Base-by-base conservation (phyloP, 371 early-diverging fungal genomes). In the Actinomucor elegans region DNA sequence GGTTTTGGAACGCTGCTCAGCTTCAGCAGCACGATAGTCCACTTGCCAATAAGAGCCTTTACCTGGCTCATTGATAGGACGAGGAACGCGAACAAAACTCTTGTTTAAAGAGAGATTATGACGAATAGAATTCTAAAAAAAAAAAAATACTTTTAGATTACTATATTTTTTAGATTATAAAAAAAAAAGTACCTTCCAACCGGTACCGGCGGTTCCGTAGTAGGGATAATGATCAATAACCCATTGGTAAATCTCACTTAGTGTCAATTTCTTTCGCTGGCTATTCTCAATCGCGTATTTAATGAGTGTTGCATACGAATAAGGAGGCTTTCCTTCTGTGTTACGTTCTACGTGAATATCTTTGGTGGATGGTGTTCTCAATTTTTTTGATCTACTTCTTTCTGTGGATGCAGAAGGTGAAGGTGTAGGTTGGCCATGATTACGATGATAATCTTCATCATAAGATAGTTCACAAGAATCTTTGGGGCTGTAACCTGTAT, bases 21-120 rank as follows among this genome's bases (percentile, higher is more conserved):
- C 53, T 27, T 65, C 59, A 21, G 66, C 60, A 7, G 66, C 63
- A 42, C 55, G 53, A 29, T 62, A 49, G 57, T 91, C 88, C 2
- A 91, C 71, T 6, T 86, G 84, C 99, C 98, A 97, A 65, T 89
- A 96, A n/a, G 93, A 82, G 12, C 98, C 99, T 66, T 99, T 99
- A 21, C 99, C 99, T 6, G 91, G 91, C 64, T 94, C 93, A 58
- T 90, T 85, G 54, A 83, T 73, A 3, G 92, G 88, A 42, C 97
- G 81, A 17, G 97, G 94, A 3, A 94, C 86, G 40, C 93, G 87
- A 52, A 91, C 80, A 67, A 98, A 98, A 31, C 86, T 77, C 61
- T 92, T 92, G 69, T 97, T 98, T 27, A 98, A 75, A 5, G 95
- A 94, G 21, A 99, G 81, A 64, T 98, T 98, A 75, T 99, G 99